Base-by-base conservation (phyloP, 371 early-diverging fungal genomes). In the Mortierella sp. region DNA sequence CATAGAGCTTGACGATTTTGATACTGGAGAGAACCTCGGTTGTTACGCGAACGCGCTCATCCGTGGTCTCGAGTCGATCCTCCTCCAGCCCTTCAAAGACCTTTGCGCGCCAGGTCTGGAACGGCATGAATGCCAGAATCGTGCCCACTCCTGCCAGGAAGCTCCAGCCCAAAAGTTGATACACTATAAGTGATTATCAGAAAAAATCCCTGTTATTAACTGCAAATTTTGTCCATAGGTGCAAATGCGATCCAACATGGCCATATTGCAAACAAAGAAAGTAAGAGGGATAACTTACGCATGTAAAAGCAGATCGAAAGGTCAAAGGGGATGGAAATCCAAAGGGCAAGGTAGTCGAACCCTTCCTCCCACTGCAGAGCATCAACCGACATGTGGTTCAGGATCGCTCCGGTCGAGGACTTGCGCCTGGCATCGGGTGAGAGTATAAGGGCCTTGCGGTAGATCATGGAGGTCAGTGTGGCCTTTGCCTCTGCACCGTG, bases 311-410 rank as follows among this genome's bases (percentile, higher is more conserved):
- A 94, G 69, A 98, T 79, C 0, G 91, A 69, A 54, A 98, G 96
- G 86, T 98, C 97, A 73, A 98, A 92, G 4, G 98, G 97, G 19
- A 94, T 90, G 34, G 93, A 89, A 91, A 92, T 91, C 69, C 91
- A 76, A 31, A 89, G 79, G 54, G 92, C 89, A 43, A 93, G 82
- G 71, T 89, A 89, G 16, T 88, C 86, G 59, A 83, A 75, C n/a
- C 90, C 81, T 46, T 89, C 89, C 8, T 85, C 83, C 74, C 91
- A 80, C 51, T 82, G 78, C 28, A 89, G 88, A 19, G 94, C 91
- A 85, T 96, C 96, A 5, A 94, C 94, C 64, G 91, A 90, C 97
- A 97, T 96, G 69, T 91, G 93, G 76, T 98, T 98, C 24, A 95
- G 95, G 76, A 98, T 97, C 75, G 94, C 79, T 5, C 90, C 82